Conservation (phyloP, 2,329 filamentous ascomycete species). For the Alternaria sp. region DNA sequence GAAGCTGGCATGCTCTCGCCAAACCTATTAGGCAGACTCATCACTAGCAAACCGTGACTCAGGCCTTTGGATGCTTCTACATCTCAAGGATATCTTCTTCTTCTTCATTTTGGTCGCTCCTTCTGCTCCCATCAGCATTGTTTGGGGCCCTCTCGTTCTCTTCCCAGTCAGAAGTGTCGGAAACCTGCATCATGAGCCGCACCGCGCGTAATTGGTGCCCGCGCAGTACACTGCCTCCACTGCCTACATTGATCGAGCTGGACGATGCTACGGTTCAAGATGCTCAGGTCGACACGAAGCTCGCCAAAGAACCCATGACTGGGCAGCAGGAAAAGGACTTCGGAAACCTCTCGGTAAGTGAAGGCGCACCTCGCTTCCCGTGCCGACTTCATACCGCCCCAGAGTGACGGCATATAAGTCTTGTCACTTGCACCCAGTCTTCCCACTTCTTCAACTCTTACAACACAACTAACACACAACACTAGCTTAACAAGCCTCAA, state of each 20-base stretch:
- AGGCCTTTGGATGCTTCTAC: neutral
- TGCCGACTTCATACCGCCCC: neutral
- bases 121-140: neutral
- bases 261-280: neutral
- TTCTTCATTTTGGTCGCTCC: neutral
- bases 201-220: neutral
- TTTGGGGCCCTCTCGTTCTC: neutral
- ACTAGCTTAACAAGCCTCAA: conserved; percentile 10
- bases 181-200: conserved; percentile 7
- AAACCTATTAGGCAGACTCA: neutral
- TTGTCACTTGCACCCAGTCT: neutral
- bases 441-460: neutral
- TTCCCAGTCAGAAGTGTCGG: neutral
- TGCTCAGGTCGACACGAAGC: neutral
- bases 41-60: neutral
- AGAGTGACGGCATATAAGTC: neutral
- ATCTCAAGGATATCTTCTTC: neutral
- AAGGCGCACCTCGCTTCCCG: neutral
- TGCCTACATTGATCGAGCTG: neutral
- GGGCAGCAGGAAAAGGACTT: conserved; percentile 30
- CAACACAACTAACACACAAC: conserved; percentile 10
- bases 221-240: conserved; percentile 1
- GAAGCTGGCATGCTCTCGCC: neutral
- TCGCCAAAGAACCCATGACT: conserved; percentile 13
- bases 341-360: conserved; percentile 16